Percentiles rank a stretch among this genome's conserved stretches.
Conservation (phyloP, 2,329 filamentous ascomycete genomes). For the Cryphonectria parasitica region DNA sequence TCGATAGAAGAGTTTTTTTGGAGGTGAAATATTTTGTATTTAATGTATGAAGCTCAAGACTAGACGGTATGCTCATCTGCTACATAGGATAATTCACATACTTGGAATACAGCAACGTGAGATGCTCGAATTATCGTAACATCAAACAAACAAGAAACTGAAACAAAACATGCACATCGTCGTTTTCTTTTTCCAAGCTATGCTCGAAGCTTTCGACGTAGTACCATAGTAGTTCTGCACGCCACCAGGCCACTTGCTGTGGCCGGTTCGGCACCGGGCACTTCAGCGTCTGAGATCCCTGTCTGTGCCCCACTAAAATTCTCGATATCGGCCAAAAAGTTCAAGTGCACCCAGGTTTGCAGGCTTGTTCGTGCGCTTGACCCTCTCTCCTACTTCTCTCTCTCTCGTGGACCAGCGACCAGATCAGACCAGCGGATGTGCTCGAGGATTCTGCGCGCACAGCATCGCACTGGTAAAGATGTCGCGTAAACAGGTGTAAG, state of each 20-base stretch:
- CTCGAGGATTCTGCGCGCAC: constrained; percentile 15
- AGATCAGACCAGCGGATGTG: constrained; percentile 14
- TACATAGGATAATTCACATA: too few relatives aligned
- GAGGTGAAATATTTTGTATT: background rate
- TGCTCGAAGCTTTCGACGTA: background rate
- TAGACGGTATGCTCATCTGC: too few relatives aligned
- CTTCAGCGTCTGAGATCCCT: background rate
- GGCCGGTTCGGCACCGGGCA: constrained; percentile 15
- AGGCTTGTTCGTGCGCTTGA: background rate
- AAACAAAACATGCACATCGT: background rate
- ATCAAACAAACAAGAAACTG: too few relatives aligned
- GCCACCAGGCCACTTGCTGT: background rate
- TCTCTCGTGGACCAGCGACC: constrained; percentile 7
- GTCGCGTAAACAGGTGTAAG: constrained; percentile 63
- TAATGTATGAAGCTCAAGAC: background rate
- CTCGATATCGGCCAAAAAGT: constrained; percentile 26
- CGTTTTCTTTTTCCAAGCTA: background rate
- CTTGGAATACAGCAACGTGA: too few relatives aligned
- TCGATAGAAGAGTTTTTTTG: background rate
- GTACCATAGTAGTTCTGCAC: background rate
- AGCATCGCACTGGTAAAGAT: constrained; percentile 47
- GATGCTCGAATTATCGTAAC: background rate
- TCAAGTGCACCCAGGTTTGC: constrained; percentile 11
- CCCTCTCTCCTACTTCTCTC: background rate
- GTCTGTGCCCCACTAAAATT: constrained; percentile 28